Evolutionary conservation across 768 basidiomycete genomes (phyloP), one percentile per base, ranked within the genome.

Genomic region (Suillus weaverae): DNA sequence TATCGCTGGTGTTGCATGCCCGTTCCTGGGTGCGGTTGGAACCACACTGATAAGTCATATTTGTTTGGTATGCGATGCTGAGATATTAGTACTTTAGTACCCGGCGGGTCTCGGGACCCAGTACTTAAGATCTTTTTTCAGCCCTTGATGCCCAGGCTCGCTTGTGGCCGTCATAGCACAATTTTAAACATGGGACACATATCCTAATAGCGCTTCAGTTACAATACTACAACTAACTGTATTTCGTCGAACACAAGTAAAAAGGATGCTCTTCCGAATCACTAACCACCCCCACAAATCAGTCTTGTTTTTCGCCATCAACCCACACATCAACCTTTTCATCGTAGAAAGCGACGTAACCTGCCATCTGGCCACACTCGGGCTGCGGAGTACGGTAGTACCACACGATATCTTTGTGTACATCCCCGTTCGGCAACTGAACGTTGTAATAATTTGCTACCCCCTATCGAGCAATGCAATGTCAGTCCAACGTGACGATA

Each of bases 281-380:
- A 44, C 20, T 44, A 35, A n/a, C 14, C 9, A 11, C n/a, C 14
- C 16, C 57, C 9, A 35, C 61, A 63, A 13, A 57, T 46, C 26
- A 30, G 16, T 4, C 3, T 51, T 85, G 84, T 70, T 85, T 85
- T 62, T 79, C 79, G 20, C 82, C 87, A 68, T 90, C 87, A 18
- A 90, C 71, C 77, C 81, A 90, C 14, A 89, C 82, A 61, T 89
- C 86, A 33, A 89, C 83, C 66, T 86, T 88, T 68, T 90, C 88
- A 61, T 90, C 87, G 66, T 86, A 87, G 71, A 88, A 89, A 0
- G 86, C 83, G 8, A 85, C 74, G 64, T 81, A 81, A 20, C 86
- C 86, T 59, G 73, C 77, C 54, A 89, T 81, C 26, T 74, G 78
- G 4, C 80, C 75, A 46, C 84, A 84, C 66, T 89, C 88, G 0